These are phyloP conservation scores for Leccinum subtestaceum DNA, from an alignment of 768 basidiomycete species.

Conservation along the genomic window DNA sequence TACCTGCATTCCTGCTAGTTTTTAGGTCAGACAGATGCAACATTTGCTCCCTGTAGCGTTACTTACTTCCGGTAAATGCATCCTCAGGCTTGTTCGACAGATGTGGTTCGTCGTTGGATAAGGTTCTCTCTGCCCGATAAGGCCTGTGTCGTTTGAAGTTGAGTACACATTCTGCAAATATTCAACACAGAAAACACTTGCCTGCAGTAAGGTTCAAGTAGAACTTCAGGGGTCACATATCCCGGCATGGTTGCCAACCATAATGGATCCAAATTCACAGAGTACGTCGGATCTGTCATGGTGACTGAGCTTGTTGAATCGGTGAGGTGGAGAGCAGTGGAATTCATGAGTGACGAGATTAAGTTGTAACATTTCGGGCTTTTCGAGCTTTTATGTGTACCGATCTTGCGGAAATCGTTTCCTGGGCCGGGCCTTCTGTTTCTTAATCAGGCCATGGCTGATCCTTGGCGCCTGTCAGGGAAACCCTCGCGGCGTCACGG, in stretches of 20 bases:
- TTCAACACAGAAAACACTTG: neutral
- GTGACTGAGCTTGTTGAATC: neutral
- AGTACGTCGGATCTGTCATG: too few species aligned
- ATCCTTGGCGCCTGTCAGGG: neutral
- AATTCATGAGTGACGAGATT: neutral
- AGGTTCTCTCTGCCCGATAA: neutral
- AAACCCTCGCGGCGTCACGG: neutral
- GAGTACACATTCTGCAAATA: neutral
- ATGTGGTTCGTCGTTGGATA: neutral
- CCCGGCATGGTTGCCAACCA: neutral
- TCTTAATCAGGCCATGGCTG: neutral
- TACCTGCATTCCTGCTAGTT: too few species aligned
- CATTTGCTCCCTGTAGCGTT: neutral
- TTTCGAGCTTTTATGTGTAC: neutral
- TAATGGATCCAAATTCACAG: neutral
- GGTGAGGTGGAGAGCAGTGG: neutral
- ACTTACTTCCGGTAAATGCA: slow-evolving; percentile 4
- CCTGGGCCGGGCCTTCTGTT: too few species aligned
- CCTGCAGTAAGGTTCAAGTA: neutral
- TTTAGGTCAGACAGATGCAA: neutral
- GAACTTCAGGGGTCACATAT: neutral
- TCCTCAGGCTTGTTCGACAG: neutral
- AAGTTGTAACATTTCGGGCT: rapidly evolving
- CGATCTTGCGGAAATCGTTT: neutral
- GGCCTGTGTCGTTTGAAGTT: neutral